Evolutionary conservation across 2,329 filamentous ascomycete genomes (phyloP), one percentile per base, ranked within the genome.

Genomic region (Ascochyta rabiei): DNA sequence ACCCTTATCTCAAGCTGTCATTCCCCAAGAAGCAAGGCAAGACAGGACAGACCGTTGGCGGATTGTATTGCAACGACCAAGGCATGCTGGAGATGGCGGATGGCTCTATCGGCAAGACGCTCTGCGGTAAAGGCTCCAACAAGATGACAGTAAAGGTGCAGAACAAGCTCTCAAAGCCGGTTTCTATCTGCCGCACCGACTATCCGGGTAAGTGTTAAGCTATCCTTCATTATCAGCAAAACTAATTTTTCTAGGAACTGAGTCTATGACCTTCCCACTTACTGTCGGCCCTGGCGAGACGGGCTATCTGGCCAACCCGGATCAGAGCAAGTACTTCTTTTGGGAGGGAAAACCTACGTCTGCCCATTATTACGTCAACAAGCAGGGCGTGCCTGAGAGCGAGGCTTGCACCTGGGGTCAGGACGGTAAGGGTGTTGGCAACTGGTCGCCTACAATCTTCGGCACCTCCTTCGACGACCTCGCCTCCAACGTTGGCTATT

Each of bases 291-390:
- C 89, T 47, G 89, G 89, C 55, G 68, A 77, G 43, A 82, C 78
- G 23, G 79, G 85, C 57, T 77, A 81, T 31, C 79, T 99, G 62
- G 91, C 90, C 72, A 93, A 91, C 81, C 89, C 93, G 41, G 79
- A 89, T 62, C 86, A 87, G 56, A 72, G 75, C 43, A 81, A 79
- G 45, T 96, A 93, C 81, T 98, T 92, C 81, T 77, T 81, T 58
- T 96, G 91, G 90, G 65, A 90, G 69, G 84, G 84, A 66, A 83
- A 84, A 75, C 67, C 79, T 45, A 98, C 95, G 47, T 93, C 91
- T 42, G 93, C 93, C 39, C 95, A 98, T 79, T 98, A 96, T 84
- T 99, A 99, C 75, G 84, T 98, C 78, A 98, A 98, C 84, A 89
- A 89, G 68, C 83, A 85, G 66, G 92, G 91, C 57, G 80, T 89